Evolutionary conservation across 1,284 basidiomycete genomes (phyloP), one percentile per base, ranked within the genome.

Genomic region (Moesziomyces globuligerus): DNA sequence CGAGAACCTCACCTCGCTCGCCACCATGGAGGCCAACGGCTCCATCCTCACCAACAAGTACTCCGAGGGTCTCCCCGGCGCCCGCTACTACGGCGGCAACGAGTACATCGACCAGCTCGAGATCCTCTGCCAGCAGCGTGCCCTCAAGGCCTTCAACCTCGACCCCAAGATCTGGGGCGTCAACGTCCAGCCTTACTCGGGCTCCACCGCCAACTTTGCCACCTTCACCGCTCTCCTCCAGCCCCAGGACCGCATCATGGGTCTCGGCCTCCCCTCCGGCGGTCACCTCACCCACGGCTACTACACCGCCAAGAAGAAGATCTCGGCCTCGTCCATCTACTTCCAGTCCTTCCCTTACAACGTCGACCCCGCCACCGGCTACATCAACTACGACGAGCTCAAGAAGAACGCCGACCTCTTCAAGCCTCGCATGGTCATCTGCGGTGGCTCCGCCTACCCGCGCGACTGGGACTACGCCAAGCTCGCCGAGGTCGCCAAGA

Each of bases 271-370:
- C 48, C 94, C 96, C 32, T 94, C 98, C 81, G 96, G 96, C 84
- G 96, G 96, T 62, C 96, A 98, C 85, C 88, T 99, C 74, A 97
- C 94, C 40, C 94, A 98, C 84, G 94, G 94, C 37, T 96, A 96
- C 87, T 98, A 97, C 85, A 98, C 94, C 69, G 94, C 94, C 70
- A 97, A 97, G 86, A 96, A 97, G 88, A 98, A 98, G 86, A 98
- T 99, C 89, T 97, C 95, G 50, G 94, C 96, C 24, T 98, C 95
- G 38, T 98, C 95, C 18, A 98, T 98, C 86, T 98, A 98, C 88
- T 99, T 98, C 91, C 94, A 98, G 85, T 97, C 95, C 43, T 88
- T 98, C 84, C 96, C 96, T 47, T 99, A 98, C 83, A 89, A 88
- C 62, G 91, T 98, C 75, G 73, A 81, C 72, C 61, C 73, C 40